These are phyloP conservation scores for Scheffersomyces segobiensis DNA, from an alignment of 1,139 yeast genomes.

Conservation along the genomic window DNA sequence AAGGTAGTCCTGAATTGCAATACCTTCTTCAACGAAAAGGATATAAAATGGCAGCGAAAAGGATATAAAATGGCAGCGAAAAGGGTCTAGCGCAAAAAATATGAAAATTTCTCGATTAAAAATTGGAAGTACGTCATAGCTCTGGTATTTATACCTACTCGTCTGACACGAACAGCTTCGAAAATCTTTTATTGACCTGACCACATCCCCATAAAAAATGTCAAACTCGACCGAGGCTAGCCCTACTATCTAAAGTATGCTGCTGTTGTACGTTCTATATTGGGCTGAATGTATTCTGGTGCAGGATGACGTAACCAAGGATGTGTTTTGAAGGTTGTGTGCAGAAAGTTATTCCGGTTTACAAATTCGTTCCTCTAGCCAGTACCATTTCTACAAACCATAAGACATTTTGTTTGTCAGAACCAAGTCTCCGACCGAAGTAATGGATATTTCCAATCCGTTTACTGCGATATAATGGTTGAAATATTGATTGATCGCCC, in stretches of 20 bases:
- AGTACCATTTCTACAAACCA: not conserved
- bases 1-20: not conserved
- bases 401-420: not conserved
- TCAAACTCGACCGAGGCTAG: not conserved
- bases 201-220: not conserved
- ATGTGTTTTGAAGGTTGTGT: not conserved
- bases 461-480: too few species aligned
- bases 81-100: not conserved
- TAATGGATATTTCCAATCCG: not conserved
- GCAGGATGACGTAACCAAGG: not conserved
- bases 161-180: not conserved
- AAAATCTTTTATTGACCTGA: not conserved
- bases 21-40: not conserved
- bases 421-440: not conserved
- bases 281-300: not conserved
- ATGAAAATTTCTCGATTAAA: too few species aligned
- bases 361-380: not conserved
- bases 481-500: not conserved
- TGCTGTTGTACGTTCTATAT: not conserved
- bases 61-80: not conserved
- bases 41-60: not conserved
- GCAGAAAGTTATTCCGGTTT: not conserved
- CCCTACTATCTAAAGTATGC: not conserved
- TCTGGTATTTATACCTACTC: not conserved
- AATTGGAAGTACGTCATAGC: not conserved